Evolutionary conservation across 331 rosid genomes (phyloP), one percentile per base, ranked within the genome.

Genomic region (Phaseolus coccineus): DNA sequence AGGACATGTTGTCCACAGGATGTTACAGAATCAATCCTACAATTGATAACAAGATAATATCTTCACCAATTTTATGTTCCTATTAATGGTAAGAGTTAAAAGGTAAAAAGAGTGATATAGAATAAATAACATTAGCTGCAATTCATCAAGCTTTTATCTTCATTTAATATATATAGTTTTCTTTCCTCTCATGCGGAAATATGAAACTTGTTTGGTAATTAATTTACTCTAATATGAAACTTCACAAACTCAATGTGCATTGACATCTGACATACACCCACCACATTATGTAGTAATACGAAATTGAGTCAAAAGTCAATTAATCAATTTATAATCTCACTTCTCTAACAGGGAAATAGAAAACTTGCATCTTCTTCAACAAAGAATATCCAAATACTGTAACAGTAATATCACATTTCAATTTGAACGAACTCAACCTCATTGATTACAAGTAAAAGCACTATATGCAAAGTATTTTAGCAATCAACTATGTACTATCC

Each of bases 401-500:
- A 22, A 66, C 50, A 39, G 22, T 30, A 13, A 67, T 63, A 33
- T 62, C 15, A n/a, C 78, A 72, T 31, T 40, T n/a, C 51, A 51
- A 15, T 71, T 48, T 51, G 25, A 70, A 70, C 53, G 48, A 47
- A 13, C 3, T 71, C 37, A 40, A 52, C 71, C 25, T 30, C 67
- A 30, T 28, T n/a, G 5, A 44, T 55, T 16, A 61, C 35, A 74
- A 14, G 35, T 33, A 39, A 80, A 58, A 77, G 63, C 69, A 71
- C 6, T 27, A 13, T 62, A 50, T 16, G 47, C 24, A 55, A 52
- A 61, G 31, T 71, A 80, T 76, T 50, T 69, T 1, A 15, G 69
- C 62, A 39, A 66, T 73, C 28, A 30, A 55, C 53, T 56, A 37
- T 51, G 55, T 46, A 75, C 62, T 53, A 62, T 30, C 78, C 40